Evolutionary conservation across 768 basidiomycete genomes (phyloP).

Genomic region (Tulasnella sp.): DNA sequence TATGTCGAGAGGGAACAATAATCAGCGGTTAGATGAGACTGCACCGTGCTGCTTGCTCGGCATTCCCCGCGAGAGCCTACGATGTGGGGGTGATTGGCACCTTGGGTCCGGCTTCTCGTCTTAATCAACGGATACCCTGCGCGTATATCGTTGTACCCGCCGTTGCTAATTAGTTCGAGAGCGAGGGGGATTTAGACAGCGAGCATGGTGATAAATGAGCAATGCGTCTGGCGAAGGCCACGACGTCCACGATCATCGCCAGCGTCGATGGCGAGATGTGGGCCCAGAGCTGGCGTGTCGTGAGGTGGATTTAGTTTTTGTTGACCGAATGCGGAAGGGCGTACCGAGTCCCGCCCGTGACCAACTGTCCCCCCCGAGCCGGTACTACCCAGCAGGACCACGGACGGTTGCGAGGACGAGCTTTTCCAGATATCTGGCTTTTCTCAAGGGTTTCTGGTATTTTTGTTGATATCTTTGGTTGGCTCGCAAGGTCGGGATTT

Average conservation of each 20-base stretch:
- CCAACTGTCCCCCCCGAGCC: background rate
- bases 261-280: background rate
- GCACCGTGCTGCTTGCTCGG: background rate
- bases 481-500: constrained; percentile 2
- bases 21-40: constrained; percentile 16
- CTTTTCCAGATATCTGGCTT: background rate
- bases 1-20: constrained; percentile 16
- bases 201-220: background rate
- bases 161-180: constrained; percentile 7
- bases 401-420: background rate
- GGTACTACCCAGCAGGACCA: background rate
- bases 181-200: background rate
- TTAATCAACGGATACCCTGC: constrained; percentile 15
- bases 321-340: background rate
- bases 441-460: constrained; percentile 1
- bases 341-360: background rate
- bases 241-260: background rate
- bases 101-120: constrained; percentile 10
- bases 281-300: too few species aligned
- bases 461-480: background rate
- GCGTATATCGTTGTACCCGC: background rate
- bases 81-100: constrained; percentile 13
- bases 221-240: background rate
- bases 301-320: too few species aligned
- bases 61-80: constrained; percentile 7